Evolutionary conservation across 768 basidiomycete genomes (phyloP), one percentile per base, ranked within the genome.

Genomic region (Serendipita vermifera): DNA sequence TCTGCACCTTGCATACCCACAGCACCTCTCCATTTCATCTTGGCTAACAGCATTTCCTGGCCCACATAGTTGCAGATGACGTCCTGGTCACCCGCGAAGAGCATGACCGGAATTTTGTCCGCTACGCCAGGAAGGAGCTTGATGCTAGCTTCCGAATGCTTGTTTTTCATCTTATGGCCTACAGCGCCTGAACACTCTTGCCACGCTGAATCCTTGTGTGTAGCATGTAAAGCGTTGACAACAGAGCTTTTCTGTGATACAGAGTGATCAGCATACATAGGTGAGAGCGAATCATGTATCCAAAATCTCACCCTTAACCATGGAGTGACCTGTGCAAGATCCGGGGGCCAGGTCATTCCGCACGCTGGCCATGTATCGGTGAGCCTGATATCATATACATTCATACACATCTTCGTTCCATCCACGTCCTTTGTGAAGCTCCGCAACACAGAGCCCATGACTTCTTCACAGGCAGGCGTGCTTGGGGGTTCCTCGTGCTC

Each of bases 301-400:
- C 39, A 17, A 11, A 27, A 31, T 72, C 87, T 54, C 66, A 96
- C 94, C 26, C 79, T 80, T 3, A 99, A 78, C 65, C 92, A 94
- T 1, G 72, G 69, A 15, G 82, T 84, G 6, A 98, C 72, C 43
- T 81, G 77, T 2, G 74, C 68, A 46, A 98, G 80, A 63, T 92
- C 89, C 32, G 83, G 82, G 5, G 93, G 94, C 94, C 93, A 99
- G 70, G 92, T 94, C 90, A 94, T 87, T 2, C 94, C 96, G 67
- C 96, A 99, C 0, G 80, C 84, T 15, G 96, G 96, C 33, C 66
- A 71, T 11, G 77, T 76, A 65, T 99, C 96, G 55, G 87, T 82
- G n/a, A 85, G 71, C 24, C 96, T 85, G 13, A 97, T 79, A 64
- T 99, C 96, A 62, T 99, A 99, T 35, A 97, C 80, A 66, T 99